Percentiles rank a stretch among this genome's conserved stretches.
These are phyloP conservation scores for Didymella glomerata DNA, from an alignment of 2,329 filamentous ascomycete genomes.

Conservation along the genomic window DNA sequence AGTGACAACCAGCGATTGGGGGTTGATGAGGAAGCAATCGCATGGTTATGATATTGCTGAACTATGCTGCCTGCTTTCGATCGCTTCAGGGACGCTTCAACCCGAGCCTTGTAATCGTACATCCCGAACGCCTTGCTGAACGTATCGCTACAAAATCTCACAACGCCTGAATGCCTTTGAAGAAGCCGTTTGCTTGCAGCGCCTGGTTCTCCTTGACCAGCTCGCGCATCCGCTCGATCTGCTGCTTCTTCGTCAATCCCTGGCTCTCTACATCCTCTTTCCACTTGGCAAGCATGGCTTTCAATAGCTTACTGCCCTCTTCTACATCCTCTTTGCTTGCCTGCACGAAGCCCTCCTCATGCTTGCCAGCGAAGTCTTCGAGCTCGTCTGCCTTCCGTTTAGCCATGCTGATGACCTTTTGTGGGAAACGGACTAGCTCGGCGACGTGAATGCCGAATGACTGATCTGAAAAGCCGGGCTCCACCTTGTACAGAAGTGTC, in stretches of 20 bases:
- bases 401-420: slow-evolving; percentile 99
- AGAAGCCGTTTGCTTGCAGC: slow-evolving; percentile 71
- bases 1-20: not conserved
- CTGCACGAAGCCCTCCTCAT: slow-evolving; percentile 61
- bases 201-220: slow-evolving; percentile 77
- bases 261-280: slow-evolving; percentile 76
- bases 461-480: slow-evolving; percentile 94
- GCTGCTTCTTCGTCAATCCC: slow-evolving; percentile 67
- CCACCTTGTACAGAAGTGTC: slow-evolving; percentile 95
- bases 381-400: slow-evolving; percentile 98
- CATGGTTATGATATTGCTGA: slow-evolving; percentile 12
- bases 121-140: slow-evolving; percentile 18
- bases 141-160: slow-evolving; percentile 29
- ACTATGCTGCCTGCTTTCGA: not conserved
- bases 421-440: slow-evolving; percentile 93
- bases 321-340: slow-evolving; percentile 83
- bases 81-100: no score
- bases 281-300: slow-evolving; percentile 84
- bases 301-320: slow-evolving; percentile 83
- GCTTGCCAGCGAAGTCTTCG: slow-evolving; percentile 89
- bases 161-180: slow-evolving; percentile 64
- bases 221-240: slow-evolving; percentile 79
- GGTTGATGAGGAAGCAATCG: slow-evolving; percentile 1
- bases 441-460: slow-evolving; percentile 98
- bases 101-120: not conserved